Evolutionary conservation across 208 protist species (phyloP).

Genomic region (Leishmania mexicana): DNA sequence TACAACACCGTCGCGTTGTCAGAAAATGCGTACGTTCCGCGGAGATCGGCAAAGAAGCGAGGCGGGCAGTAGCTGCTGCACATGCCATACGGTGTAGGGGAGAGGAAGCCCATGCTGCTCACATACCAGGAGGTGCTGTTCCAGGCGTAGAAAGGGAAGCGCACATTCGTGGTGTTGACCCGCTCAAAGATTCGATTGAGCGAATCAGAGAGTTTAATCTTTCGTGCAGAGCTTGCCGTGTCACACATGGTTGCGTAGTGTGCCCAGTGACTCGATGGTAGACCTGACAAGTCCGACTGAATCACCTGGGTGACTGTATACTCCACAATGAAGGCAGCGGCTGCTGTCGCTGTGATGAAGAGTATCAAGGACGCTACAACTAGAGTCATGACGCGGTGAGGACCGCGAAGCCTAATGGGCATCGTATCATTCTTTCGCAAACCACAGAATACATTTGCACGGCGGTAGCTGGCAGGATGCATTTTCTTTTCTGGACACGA

Average conservation of each 20-base stretch:
- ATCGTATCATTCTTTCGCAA: too few species aligned
- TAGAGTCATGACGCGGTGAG: neutral
- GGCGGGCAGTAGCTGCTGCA: conserved; percentile 34
- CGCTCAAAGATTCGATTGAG: conserved; percentile 8
- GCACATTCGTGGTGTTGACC: neutral
- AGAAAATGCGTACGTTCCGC: conserved; percentile 25
- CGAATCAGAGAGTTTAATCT: neutral
- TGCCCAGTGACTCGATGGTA: conserved; percentile 15
- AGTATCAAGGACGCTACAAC: neutral
- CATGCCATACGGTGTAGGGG: conserved; percentile 36
- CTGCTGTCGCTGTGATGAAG: neutral
- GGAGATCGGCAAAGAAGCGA: conserved; percentile 13
- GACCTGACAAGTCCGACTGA: neutral
- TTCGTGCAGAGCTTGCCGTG: neutral
- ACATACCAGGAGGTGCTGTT: conserved; percentile 29
- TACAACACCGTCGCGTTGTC: neutral
- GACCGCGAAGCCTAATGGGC: neutral
- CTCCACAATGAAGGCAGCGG: neutral
- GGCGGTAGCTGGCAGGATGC: too few species aligned
- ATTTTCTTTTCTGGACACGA: too few species aligned
- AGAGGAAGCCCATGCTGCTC: conserved; percentile 37
- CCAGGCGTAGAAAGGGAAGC: conserved; percentile 40
- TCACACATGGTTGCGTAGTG: conserved; percentile 9
- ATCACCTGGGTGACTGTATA: conserved; percentile 11
- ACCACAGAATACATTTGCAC: neutral